Evolutionary conservation across 345 rosid species (phyloP), one percentile per base, ranked within the genome.

Genomic region (Heritiera fomes): DNA sequence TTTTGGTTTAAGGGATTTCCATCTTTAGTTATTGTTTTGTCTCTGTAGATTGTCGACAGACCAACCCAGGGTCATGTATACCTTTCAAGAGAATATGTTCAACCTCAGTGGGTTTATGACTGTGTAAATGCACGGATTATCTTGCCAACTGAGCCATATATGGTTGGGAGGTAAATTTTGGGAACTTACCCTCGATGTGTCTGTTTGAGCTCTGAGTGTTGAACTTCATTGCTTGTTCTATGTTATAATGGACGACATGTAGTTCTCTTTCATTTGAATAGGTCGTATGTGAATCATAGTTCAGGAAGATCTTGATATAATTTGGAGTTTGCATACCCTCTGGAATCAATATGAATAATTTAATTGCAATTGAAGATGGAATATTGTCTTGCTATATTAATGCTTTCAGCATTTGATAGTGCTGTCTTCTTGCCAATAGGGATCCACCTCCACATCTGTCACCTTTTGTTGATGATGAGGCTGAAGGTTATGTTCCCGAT

Each of bases 81-180:
- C 80, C 89, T 95, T 18, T 93, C 98, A 18, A 89, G 94, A 84
- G 91, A 88, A 67, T 92, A 93, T 87, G 86, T 93, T 68, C 99
- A 93, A 78, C 99, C 99, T 66, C 98, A 93, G 80, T 95, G 98
- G 99, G 81, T 95, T 75, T 90, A 80, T 67, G 98, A 95, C 79
- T 93, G 90, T 49, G 85, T 93, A 78, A 93, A 93, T 87, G 86
- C 98, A 32, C 86, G 92, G 61, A 83, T 95, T 56, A 83, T 88
- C 83, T 87, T 95, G 79, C 98, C 96, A 75, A 85, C 86, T 40
- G 94, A 91, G 15, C 83, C 77, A 28, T 95, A 92, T 78, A 56
- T 87, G 82, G 94, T 91, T 70, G 94, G 98, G 77, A 92, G 92
- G 98, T 94, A 90, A 38, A 5, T 60, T 73, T 64, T 28, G 4